These are phyloP conservation scores for Venturiaceae sp. DNA, from an alignment of 2,329 filamentous ascomycete species.

Conservation along the genomic window DNA sequence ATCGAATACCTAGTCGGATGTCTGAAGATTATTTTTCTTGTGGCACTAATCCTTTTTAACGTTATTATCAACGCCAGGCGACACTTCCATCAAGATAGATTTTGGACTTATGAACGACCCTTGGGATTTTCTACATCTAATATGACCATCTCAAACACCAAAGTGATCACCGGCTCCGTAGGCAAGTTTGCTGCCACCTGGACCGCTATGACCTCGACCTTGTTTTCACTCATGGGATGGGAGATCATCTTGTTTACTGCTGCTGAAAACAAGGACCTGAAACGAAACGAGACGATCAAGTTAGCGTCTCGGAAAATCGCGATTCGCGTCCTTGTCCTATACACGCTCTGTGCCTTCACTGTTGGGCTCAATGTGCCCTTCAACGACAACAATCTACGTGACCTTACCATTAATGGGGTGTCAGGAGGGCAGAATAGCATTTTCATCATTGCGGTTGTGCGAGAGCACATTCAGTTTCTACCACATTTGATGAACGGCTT, in stretches of 20 bases:
- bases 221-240: conserved; percentile 12
- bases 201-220: conserved; percentile 10
- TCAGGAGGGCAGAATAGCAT: conserved; percentile 24
- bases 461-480: conserved; percentile 25
- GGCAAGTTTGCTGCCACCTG: conserved; percentile 10
- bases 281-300: conserved; percentile 11
- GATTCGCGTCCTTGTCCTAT: conserved; percentile 10
- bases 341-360: conserved; percentile 9
- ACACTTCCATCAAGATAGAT: conserved; percentile 14
- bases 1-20: conserved; percentile 26
- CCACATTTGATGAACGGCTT: conserved; percentile 36
- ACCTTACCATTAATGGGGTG: conserved; percentile 18
- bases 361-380: conserved; percentile 13
- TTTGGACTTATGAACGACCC: conserved; percentile 11
- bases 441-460: conserved; percentile 31
- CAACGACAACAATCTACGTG: conserved; percentile 22
- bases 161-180: conserved; percentile 5
- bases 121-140: conserved; percentile 8
- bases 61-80: conserved; percentile 27
- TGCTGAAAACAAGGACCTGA: conserved; percentile 11
- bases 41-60: conserved; percentile 31
- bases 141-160: conserved; percentile 4
- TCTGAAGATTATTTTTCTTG: conserved; percentile 28
- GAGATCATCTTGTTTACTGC: conserved; percentile 11
- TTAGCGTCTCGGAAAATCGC: conserved; percentile 11